These are phyloP conservation scores for Strobilomyces confusus DNA, from an alignment of 768 basidiomycete genomes.

Conservation along the genomic window DNA sequence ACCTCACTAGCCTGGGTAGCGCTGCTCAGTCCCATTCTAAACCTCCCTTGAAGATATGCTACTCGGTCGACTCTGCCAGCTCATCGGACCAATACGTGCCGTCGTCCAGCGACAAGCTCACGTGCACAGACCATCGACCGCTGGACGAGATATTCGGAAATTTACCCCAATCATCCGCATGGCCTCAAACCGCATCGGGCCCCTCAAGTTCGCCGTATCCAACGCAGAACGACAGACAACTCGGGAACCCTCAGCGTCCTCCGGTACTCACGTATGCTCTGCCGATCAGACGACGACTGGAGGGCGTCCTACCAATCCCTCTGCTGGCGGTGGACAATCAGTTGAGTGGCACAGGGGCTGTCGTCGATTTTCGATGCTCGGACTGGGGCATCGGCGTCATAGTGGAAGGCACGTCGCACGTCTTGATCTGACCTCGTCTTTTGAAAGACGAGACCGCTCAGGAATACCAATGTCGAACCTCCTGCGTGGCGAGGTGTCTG, in stretches of 20 bases:
- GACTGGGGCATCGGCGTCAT: slow-evolving; percentile 23
- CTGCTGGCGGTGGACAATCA: slow-evolving; percentile 23
- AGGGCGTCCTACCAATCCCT: slow-evolving; percentile 21
- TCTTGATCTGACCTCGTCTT: not conserved
- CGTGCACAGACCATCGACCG: slow-evolving; percentile 25
- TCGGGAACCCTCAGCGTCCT: not conserved
- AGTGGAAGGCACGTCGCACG: slow-evolving; percentile 16
- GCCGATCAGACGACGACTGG: slow-evolving; percentile 16
- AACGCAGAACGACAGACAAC: slow-evolving; percentile 1
- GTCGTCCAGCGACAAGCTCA: slow-evolving; percentile 27
- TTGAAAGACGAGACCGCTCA: not conserved
- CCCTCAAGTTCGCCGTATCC: not conserved
- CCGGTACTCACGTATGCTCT: slow-evolving; percentile 17
- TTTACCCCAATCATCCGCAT: not conserved
- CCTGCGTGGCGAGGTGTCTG: slow-evolving; percentile 17
- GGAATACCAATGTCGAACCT: slow-evolving; percentile 27
- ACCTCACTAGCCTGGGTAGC: not conserved
- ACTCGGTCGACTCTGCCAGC: not conserved
- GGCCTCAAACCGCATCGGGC: not conserved
- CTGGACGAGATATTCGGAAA: slow-evolving; percentile 26
- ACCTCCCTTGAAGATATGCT: not conserved
- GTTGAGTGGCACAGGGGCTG: slow-evolving; percentile 13
- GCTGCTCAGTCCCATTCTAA: not conserved
- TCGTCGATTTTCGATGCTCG: slow-evolving; percentile 19
- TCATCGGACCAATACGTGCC: slow-evolving; percentile 24